A percentile compares a stretch with the other conserved stretches of the same genome.
Conservation (phyloP, 331 rosid genomes). For the Arachis monticola region DNA sequence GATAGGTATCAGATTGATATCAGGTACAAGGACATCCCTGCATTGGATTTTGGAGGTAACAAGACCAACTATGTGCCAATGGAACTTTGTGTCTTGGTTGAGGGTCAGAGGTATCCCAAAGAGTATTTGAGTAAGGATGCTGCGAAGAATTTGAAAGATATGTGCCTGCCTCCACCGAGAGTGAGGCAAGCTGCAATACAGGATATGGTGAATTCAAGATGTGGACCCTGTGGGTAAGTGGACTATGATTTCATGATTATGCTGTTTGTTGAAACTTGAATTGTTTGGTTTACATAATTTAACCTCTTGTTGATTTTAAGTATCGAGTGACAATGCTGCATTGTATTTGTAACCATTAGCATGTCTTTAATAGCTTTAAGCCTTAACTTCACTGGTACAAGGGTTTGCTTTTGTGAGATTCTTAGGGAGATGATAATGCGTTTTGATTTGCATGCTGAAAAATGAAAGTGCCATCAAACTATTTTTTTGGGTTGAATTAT, state of each 20-base stretch:
- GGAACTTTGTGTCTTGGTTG: constrained; percentile 69
- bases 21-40: constrained; percentile 51
- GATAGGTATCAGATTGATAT: constrained; percentile 39
- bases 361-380: background rate
- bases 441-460: background rate
- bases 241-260: constrained; percentile 5
- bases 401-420: background rate
- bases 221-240: constrained; percentile 82
- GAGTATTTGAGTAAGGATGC: constrained; percentile 43
- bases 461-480: background rate
- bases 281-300: background rate
- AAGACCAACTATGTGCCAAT: constrained; percentile 60
- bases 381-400: background rate
- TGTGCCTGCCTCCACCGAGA: constrained; percentile 46
- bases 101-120: constrained; percentile 72
- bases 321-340: constrained; percentile 8
- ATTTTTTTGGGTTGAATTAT: background rate
- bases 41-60: constrained; percentile 55
- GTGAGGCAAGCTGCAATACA: constrained; percentile 44
- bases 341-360: background rate
- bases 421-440: background rate
- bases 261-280: background rate
- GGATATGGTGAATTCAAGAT: constrained; percentile 42
- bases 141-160: constrained; percentile 39
- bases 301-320: background rate